Percentiles rank a stretch among this genome's conserved stretches.
Conservation (phyloP, 2,329 filamentous ascomycete genomes). For the Colletotrichum karsti region DNA sequence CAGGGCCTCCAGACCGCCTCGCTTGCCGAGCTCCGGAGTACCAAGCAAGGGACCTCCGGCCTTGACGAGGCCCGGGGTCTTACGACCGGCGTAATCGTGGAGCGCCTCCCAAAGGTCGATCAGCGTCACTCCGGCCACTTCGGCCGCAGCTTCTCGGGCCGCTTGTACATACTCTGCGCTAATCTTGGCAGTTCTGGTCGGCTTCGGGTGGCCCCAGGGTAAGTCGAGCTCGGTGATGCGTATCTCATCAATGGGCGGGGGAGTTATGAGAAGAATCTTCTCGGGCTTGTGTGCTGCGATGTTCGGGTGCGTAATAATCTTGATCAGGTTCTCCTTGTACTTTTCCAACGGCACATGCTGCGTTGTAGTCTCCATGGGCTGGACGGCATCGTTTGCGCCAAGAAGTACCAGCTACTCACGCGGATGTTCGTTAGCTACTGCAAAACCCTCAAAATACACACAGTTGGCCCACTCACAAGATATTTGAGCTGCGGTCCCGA, state of each 20-base stretch:
- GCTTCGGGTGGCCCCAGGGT: constrained; percentile 49
- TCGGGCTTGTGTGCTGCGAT: constrained; percentile 75
- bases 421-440: neutral
- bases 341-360: constrained; percentile 83
- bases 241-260: constrained; percentile 85
- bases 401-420: constrained; percentile 69
- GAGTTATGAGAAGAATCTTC: constrained; percentile 80
- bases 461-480: constrained; percentile 58
- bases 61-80: constrained; percentile 62
- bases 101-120: constrained; percentile 84
- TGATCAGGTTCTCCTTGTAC: constrained; percentile 77
- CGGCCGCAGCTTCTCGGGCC: constrained; percentile 73
- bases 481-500: constrained; percentile 70
- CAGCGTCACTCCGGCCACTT: constrained; percentile 72
- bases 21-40: constrained; percentile 56
- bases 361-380: constrained; percentile 66
- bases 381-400: constrained; percentile 88
- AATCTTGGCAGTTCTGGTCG: constrained; percentile 55
- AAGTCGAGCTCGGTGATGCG: constrained; percentile 61
- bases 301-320: constrained; percentile 76
- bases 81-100: constrained; percentile 73
- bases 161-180: constrained; percentile 66
- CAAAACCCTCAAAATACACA: neutral
- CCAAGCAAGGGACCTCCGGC: constrained; percentile 57
- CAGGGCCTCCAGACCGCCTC: constrained; percentile 59